These are phyloP conservation scores for Durusdinium trenchii DNA, from an alignment of 73 alveolate species.

Conservation along the genomic window DNA sequence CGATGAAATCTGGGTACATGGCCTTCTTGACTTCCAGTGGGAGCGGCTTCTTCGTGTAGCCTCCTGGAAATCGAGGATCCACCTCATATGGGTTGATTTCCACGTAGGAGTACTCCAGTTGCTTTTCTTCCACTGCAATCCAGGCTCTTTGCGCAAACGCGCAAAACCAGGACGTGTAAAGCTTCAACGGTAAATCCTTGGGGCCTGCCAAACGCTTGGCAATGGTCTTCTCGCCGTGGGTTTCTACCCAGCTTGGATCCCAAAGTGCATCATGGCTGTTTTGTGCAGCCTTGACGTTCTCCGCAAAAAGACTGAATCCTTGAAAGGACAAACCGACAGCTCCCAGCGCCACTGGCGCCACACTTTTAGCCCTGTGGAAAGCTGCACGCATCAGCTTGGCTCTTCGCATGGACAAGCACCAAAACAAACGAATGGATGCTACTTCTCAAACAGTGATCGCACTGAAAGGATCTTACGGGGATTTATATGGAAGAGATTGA, in stretches of 20 bases:
- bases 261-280: not conserved
- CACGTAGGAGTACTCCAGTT: too few relatives aligned
- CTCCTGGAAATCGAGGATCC: slow-evolving; percentile 24
- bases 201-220: slow-evolving; percentile 21
- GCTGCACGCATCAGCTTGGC: too few relatives aligned
- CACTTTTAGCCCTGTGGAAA: too few relatives aligned
- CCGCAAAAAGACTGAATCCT: too few relatives aligned
- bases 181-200: not conserved
- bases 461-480: too few relatives aligned
- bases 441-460: too few relatives aligned
- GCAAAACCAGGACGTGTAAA: slow-evolving; percentile 27
- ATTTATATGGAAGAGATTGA: too few relatives aligned
- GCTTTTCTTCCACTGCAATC: slow-evolving; percentile 45
- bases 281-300: slow-evolving; percentile 43
- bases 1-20: slow-evolving; percentile 19
- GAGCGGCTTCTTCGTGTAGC: slow-evolving; percentile 58
- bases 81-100: slow-evolving; percentile 41
- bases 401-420: too few relatives aligned
- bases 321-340: not conserved
- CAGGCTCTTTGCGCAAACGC: slow-evolving; percentile 31
- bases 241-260: not conserved
- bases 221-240: slow-evolving; percentile 42
- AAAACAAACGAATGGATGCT: too few relatives aligned
- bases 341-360: too few relatives aligned
- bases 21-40: slow-evolving; percentile 25